Base-by-base conservation (phyloP, 805 yeast species). In the Grigorovia jiainica region DNA sequence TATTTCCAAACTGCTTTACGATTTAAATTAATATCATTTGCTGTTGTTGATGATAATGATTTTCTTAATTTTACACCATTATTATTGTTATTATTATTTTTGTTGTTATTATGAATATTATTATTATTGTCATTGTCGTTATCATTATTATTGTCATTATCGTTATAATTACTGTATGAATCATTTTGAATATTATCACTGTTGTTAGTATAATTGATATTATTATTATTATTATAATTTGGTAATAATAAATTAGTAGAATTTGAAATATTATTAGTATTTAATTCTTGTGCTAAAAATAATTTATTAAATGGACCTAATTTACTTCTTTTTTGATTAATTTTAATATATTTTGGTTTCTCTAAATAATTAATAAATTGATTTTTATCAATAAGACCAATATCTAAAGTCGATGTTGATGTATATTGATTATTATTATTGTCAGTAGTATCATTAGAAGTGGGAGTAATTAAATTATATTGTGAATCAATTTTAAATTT, bases 271-370 rank as follows among this genome's bases (percentile, higher is more conserved):
- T 7, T 9, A 27, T 18, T 10, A 25, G 36, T 21, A 34, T 33
- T n/a, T 43, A 79, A 58, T 53, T 81, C 87, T 54, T 82, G 90
- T 1, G 86, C 83, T 32, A 81, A 55, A 42, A 81, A 79, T 43
- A 80, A 55, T 47, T 78, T 67, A 43, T 71, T 66, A 43, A 76
- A 65, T 5, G 70, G 65, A 32, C 64, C 73, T 20, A 77, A 61
- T 29, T 65, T 63, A 41, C 66, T 68, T 40, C 73, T 68, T 45
- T 67, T 71, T 43, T 70, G 70, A 47, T 67, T 67, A 7, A 71
- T 61, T 51, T 71, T 74, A 34, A 78, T 65, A 55, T 79, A 74
- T 43, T 70, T 73, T n/a, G 86, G 82, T 29, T 72, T 63, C 25
- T 64, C 60, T 21, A 76, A 56, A 25, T 73, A 67, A 42, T 68